These are phyloP conservation scores for Rhodotorula paludigena DNA, from an alignment of 768 basidiomycete species.

Conservation along the genomic window DNA sequence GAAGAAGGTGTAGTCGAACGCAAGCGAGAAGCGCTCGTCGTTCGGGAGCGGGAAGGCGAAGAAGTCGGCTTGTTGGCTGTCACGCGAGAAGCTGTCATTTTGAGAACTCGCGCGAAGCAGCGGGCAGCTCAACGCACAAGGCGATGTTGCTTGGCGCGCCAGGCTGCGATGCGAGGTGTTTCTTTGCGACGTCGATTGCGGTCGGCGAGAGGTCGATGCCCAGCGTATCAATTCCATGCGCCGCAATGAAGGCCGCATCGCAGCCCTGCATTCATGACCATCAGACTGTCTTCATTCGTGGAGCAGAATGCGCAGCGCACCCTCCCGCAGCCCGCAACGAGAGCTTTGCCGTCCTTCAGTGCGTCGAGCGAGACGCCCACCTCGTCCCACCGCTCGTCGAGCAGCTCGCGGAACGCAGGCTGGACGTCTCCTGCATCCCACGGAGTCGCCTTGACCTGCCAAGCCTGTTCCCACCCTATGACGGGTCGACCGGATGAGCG, in stretches of 20 bases:
- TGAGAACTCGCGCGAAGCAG: not conserved
- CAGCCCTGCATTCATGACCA: constrained; percentile 53
- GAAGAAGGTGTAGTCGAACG: constrained; percentile 74
- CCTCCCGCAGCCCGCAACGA: constrained; percentile 61
- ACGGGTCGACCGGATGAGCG: not conserved
- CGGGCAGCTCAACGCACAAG: not conserved
- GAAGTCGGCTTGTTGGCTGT: constrained; percentile 55
- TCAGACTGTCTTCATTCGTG: not conserved
- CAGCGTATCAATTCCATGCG: constrained; percentile 53
- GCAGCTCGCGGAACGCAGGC: constrained; percentile 56
- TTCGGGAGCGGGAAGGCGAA: constrained; percentile 51
- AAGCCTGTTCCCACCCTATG: constrained; percentile 34
- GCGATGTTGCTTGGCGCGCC: constrained; percentile 12
- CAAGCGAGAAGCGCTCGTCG: constrained; percentile 53
- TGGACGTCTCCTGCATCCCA: constrained; percentile 58
- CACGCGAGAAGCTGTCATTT: too few relatives aligned
- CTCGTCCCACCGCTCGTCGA: constrained; percentile 49
- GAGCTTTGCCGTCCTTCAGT: constrained; percentile 51
- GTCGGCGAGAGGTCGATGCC: constrained; percentile 60
- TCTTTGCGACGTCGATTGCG: constrained; percentile 54
- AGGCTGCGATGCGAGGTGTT: constrained; percentile 44
- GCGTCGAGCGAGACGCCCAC: constrained; percentile 48
- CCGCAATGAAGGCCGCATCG: constrained; percentile 58
- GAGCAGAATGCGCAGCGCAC: constrained; percentile 43
- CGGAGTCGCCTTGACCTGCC: constrained; percentile 57